Evolutionary conservation across 495 filamentous ascomycete genomes (phyloP).

Genomic region (Neurospora sp.): DNA sequence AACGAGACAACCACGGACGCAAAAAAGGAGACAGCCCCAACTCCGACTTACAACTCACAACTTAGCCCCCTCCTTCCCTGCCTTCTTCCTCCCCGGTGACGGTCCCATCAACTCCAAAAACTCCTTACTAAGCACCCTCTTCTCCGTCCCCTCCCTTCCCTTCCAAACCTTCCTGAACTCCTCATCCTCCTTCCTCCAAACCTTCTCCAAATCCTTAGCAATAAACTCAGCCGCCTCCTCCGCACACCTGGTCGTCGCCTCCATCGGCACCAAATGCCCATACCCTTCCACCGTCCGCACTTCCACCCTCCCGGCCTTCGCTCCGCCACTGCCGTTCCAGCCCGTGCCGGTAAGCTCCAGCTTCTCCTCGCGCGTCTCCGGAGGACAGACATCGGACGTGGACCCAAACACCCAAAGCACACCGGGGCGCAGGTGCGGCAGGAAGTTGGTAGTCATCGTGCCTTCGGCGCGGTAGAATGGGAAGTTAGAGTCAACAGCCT

Average conservation of each 20-base stretch:
- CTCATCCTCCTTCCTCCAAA: constrained; percentile 55
- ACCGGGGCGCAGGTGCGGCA: constrained; percentile 65
- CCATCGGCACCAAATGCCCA: constrained; percentile 82
- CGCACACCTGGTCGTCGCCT: constrained; percentile 57
- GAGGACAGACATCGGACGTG: constrained; percentile 50
- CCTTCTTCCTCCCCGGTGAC: background rate
- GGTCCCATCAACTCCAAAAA: constrained; percentile 17
- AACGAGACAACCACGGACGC: too few relatives aligned
- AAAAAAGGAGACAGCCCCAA: too few relatives aligned
- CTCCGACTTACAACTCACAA: background rate
- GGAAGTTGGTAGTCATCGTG: constrained; percentile 45
- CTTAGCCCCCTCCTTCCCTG: background rate
- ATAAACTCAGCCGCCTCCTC: constrained; percentile 54
- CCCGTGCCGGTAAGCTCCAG: constrained; percentile 55
- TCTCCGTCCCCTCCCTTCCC: constrained; percentile 36
- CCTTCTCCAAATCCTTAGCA: constrained; percentile 42
- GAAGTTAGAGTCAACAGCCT: constrained; percentile 12
- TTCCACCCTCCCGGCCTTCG: constrained; percentile 54
- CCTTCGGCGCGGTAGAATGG: constrained; percentile 76
- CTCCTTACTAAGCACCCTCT: constrained; percentile 40
- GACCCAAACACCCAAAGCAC: constrained; percentile 74
- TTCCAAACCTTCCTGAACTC: constrained; percentile 47
- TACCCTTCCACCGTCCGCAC: constrained; percentile 53
- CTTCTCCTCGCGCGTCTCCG: constrained; percentile 43
- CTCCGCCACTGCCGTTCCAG: constrained; percentile 59